phyloP scores from a whole-genome alignment of 2,329 filamentous ascomycete species.

The Cercospora beticola region DNA sequence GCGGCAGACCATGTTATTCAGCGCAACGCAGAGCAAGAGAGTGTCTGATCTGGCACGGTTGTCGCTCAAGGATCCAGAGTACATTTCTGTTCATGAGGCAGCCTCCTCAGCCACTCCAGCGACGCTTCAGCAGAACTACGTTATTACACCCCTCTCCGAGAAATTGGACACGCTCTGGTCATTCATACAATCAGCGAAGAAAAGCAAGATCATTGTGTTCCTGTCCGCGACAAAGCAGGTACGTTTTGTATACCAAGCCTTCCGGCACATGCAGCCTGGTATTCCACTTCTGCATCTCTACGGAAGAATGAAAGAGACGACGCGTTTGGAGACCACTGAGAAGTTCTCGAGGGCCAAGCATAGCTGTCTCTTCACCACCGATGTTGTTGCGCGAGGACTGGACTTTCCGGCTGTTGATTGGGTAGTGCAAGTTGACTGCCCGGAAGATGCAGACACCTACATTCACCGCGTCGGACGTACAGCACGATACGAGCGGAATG shows the following conservation, averaged over 20 bases:
- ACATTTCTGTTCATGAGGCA: conserved; percentile 88
- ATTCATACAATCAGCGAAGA: conserved; percentile 87
- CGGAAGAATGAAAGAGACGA: conserved; percentile 88
- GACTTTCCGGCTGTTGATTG: conserved; percentile 97
- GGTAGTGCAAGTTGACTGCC: conserved; percentile 98
- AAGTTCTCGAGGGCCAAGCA: conserved; percentile 79
- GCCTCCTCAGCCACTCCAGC: conserved; percentile 77
- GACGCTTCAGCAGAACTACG: conserved; percentile 86
- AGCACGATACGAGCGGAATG: conserved; percentile 85
- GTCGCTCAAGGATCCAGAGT: conserved; percentile 86
- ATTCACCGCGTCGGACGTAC: conserved; percentile 95
- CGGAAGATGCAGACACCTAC: conserved; percentile 95
- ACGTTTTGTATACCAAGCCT: conserved; percentile 89
- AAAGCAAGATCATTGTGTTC: conserved; percentile 94
- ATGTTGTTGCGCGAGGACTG: conserved; percentile 88
- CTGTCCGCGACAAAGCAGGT: conserved; percentile 95
- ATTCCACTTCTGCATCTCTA: conserved; percentile 90
- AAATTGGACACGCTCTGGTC: conserved; percentile 92
- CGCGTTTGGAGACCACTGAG: conserved; percentile 80
- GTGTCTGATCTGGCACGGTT: conserved; percentile 88
- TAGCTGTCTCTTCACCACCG: conserved; percentile 89
- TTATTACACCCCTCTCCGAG: conserved; percentile 77
- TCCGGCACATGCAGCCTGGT: conserved; percentile 90
- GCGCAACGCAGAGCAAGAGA: conserved; percentile 91
- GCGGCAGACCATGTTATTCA: conserved; percentile 91